A percentile compares a stretch with the other conserved stretches of the same genome.
Evolutionary conservation across 495 filamentous ascomycete species (phyloP).

Genomic region (Aspergillus coremiiformis): DNA sequence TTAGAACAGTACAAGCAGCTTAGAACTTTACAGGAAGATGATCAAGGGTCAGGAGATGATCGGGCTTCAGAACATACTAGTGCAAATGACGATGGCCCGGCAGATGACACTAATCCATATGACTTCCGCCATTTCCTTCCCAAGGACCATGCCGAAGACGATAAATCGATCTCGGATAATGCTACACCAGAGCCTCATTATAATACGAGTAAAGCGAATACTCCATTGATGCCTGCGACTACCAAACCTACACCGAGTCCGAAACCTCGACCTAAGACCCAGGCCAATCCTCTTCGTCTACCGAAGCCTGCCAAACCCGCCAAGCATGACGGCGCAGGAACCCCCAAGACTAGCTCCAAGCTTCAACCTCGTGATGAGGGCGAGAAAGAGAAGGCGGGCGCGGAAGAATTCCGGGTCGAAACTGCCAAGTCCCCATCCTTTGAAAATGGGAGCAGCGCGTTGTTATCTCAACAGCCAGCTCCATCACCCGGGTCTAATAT

Average conservation of each 20-base stretch:
- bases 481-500: conserved; percentile 40
- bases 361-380: conserved; percentile 8
- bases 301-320: conserved; percentile 20
- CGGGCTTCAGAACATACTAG: conserved; percentile 30
- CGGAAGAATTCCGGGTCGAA: conserved; percentile 12
- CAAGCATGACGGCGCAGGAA: conserved; percentile 6
- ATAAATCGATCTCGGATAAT: conserved; percentile 29
- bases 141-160: conserved; percentile 28
- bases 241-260: conserved; percentile 26
- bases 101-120: conserved; percentile 49
- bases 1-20: conserved; percentile 41
- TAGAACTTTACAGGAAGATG: conserved; percentile 35
- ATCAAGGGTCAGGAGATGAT: conserved; percentile 34
- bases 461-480: conserved; percentile 27
- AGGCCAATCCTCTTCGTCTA: conserved; percentile 32
- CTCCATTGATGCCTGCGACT: conserved; percentile 23
- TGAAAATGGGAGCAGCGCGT: conserved; percentile 26
- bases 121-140: conserved; percentile 53
- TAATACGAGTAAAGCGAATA: conserved; percentile 27
- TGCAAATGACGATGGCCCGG: conserved; percentile 36
- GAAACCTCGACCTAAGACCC: conserved; percentile 26
- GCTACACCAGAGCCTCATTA: conserved; percentile 33
- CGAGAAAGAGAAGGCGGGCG: conserved; percentile 1
- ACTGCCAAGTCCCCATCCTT: conserved; percentile 23
- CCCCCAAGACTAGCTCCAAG: conserved; percentile 13